Evolutionary conservation across 805 yeast species (phyloP).

Genomic region (Metschnikowia peoriensis): DNA sequence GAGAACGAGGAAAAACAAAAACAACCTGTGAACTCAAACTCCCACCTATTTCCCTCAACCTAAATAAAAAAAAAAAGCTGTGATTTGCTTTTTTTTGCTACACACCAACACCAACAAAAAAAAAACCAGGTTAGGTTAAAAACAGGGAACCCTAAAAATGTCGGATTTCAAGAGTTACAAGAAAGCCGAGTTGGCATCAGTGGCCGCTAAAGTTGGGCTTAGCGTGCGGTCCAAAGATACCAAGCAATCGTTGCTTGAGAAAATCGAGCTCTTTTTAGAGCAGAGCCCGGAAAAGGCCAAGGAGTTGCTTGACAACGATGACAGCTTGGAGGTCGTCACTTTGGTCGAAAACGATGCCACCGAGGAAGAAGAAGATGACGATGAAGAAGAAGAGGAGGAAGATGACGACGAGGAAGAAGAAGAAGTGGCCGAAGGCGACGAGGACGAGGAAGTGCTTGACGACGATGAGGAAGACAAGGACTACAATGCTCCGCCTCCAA

Average conservation of each 20-base stretch:
- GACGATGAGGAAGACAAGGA: conserved; percentile 37
- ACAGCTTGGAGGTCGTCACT: conserved; percentile 35
- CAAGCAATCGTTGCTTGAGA: conserved; percentile 40
- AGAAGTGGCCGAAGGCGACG: conserved; percentile 21
- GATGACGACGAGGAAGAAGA: conserved; percentile 35
- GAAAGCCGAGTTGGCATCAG: conserved; percentile 40
- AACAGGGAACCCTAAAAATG: conserved; percentile 21
- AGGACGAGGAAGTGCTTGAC: conserved; percentile 26
- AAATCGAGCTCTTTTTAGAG: conserved; percentile 30
- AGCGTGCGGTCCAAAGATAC: conserved; percentile 39
- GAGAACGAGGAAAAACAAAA: too few relatives aligned
- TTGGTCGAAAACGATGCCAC: conserved; percentile 30
- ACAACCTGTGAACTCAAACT: too few relatives aligned
- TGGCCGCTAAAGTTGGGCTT: conserved; percentile 35
- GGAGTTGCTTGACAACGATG: conserved; percentile 24
- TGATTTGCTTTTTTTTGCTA: background rate
- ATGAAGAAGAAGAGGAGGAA: conserved; percentile 23
- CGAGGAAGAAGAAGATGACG: conserved; percentile 23
- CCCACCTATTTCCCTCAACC: too few relatives aligned
- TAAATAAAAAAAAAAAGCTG: too few relatives aligned
- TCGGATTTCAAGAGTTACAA: conserved; percentile 34
- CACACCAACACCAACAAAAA: background rate
- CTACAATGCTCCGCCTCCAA: conserved; percentile 38
- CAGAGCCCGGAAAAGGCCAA: conserved; percentile 25
- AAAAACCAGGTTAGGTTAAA: background rate